Base-by-base conservation (phyloP, 1,284 basidiomycete species). In the Rhodotorula sp. region DNA sequence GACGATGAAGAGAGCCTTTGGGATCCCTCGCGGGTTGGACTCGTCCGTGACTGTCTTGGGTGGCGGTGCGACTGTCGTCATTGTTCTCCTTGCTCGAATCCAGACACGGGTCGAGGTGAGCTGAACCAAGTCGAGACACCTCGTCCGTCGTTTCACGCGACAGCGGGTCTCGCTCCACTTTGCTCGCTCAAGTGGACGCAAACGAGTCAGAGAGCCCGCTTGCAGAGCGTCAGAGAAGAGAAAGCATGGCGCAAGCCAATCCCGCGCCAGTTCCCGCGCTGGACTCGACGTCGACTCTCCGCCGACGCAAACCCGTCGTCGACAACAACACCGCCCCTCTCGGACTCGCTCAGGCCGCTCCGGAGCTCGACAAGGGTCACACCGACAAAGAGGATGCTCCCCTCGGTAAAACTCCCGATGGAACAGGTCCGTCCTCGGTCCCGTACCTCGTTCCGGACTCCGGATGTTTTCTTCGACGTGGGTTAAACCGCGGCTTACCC, bases 1-100 rank as follows among this genome's bases (percentile, higher is more conserved):
- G 79, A 97, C 95, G 70, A 98, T 90, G 80, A 99, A 99, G 0
- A 93, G 92, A 6, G 95, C 95, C 80, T 90, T 89, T 19, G 95
- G 95, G 69, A 99, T 98, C 2, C 95, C 95, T 65, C 94, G 85
- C 1, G 93, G 88, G 78, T 95, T 97, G 78, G 88, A 88, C 43
- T 63, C 54, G 19, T 54, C 54, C 26, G 54, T 50, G 60, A 62
- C 60, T 1, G 60, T 62, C 79, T 88, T 85, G 71, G 63, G 52
- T 8, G 31, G 52, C 26, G 48, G 16, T n/a, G 48, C 28, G 31
- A 49, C 19, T 12, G 60, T 38, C 31, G 60, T 50, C 60, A 62
- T 62, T 14, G 23, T 8, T 43, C 10, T 14, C 28, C 28, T 28
- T 28, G 28, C 28, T 28, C 28, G 28, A 28, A 28, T 28, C 28